Base-by-base conservation (phyloP, 257 asterid species). In the Verbena officinalis region DNA sequence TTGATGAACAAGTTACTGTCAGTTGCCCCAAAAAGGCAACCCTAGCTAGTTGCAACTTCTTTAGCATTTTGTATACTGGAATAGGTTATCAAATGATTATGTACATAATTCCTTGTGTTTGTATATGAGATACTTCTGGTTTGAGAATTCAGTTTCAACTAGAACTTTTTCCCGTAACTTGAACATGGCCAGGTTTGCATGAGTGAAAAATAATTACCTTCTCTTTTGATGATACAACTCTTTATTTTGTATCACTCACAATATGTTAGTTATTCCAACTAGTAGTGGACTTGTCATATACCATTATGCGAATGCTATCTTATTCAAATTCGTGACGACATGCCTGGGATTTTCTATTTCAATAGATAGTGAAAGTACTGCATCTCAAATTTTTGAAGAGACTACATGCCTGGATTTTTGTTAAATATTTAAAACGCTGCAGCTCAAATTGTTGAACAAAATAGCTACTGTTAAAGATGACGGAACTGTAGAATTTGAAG, bases 401-500 rank as follows among this genome's bases (percentile, higher is more conserved):
- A 75, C 75, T 40, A 56, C 54, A 44, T 73, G 59, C 70, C 59
- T 56, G 56, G 75, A 0, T 66, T 74, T 75, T 72, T 49, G 67
- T 73, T 81, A 70, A 75, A 80, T 72, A 74, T 78, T 78, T 75
- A 71, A 82, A 80, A 75, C 77, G 75, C 69, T 87, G 94, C 95
- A 93, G 98, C 95, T 87, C 87, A 70, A 78, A 77, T 80, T 87
- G 84, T 84, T 93, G 86, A 93, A 83, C 81, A 87, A 97, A 81
- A 84, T 93, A 43, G 90, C 97, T 74, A 93, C 97, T 15, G 86
- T 93, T 64, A 84, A 84, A 78, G 85, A 87, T 79, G 88, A 89
- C 59, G 98, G 98, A 52, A 93, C 97, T 55, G 98, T 93, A 66
- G 94, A 87, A 80, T 84, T 93, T 77, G 95, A 93, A 68, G 79